Base-by-base conservation (phyloP, 2,329 filamentous ascomycete genomes). In the Penicillium polonicum region DNA sequence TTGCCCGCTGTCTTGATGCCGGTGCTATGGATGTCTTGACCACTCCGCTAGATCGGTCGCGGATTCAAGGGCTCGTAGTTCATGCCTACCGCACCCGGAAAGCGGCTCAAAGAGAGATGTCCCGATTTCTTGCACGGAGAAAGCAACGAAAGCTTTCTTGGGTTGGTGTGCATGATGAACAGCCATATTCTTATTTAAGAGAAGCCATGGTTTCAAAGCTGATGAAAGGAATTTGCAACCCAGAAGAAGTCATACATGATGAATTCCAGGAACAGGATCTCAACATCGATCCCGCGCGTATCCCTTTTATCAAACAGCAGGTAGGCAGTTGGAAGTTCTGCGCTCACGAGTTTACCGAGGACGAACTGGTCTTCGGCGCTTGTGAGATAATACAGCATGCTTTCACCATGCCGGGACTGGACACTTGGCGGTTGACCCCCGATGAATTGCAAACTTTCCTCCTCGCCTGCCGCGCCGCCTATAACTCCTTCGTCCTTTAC, bases 401-500 rank as follows among this genome's bases (percentile, higher is more conserved):
- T 5, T 81, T 99, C 57, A 80, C 83, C 42, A 87, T 92, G 81
- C 88, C 91, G 0, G 91, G 92, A 68, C 77, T 97, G 58, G 88
- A 90, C 67, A 82, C 83, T 50, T 97, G 90, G 89, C 83, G 86
- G 70, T 86, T 96, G 77, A 82, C 88, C 52, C 83, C 87, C 90
- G 91, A 90, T 66, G 88, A 95, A 73, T 81, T 99, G 29, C 88
- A 89, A 63, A 87, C 85, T 53, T 97, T 96, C 70, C 81, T 97
- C 60, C 84, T 96, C 61, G 92, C 92, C 52, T 94, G 92, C 70
- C 88, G 93, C 60, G 87, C 89, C 48, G 91, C 94, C n/a, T 99
- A 99, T 78, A 97, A 97, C 74, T 89, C 86, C 58, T 96, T 96
- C 73, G 92, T 97, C 36, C 90, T 93, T 23, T 99, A 97, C 71